These are phyloP conservation scores for Neopestalotiopsis rosae DNA, from an alignment of 2,329 filamentous ascomycete species.

Conservation along the genomic window DNA sequence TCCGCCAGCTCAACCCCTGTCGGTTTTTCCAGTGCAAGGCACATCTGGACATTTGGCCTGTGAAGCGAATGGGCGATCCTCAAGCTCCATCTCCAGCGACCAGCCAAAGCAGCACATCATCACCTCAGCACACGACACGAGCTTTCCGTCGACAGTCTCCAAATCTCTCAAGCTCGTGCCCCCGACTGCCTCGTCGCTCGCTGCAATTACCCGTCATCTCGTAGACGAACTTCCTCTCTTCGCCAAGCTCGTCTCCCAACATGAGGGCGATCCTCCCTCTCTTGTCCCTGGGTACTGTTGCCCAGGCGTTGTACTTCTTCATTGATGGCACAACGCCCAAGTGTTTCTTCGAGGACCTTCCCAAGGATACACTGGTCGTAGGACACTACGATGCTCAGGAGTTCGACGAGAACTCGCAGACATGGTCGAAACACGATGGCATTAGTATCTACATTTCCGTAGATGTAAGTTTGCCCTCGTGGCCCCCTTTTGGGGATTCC, in stretches of 20 bases:
- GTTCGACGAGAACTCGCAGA: conserved; percentile 72
- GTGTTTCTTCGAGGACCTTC: conserved; percentile 98
- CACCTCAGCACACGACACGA: conserved; percentile 9
- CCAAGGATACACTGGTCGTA: conserved; percentile 95
- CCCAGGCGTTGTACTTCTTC: conserved; percentile 93
- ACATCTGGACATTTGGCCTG: conserved; percentile 16
- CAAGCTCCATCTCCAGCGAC: conserved; percentile 13
- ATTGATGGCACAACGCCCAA: conserved; percentile 85
- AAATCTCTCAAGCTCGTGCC: background rate
- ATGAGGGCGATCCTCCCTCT: conserved; percentile 70
- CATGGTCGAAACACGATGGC: conserved; percentile 75
- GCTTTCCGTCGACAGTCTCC: background rate
- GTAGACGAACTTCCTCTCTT: conserved; percentile 9
- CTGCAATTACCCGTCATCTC: conserved; percentile 16
- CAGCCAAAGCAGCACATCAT: conserved; percentile 1
- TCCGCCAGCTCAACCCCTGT: conserved; percentile 13
- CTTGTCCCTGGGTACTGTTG: conserved; percentile 67
- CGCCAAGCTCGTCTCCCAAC: conserved; percentile 24
- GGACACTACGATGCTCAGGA: conserved; percentile 90
- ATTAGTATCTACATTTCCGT: conserved; percentile 90
- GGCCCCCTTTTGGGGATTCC: background rate
- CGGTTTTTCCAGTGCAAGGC: conserved; percentile 8
- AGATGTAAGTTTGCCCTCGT: conserved; percentile 53
- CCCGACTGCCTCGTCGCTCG: background rate
- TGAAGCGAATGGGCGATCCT: conserved; percentile 5